Evolutionary conservation across 768 basidiomycete genomes (phyloP), one percentile per base, ranked within the genome.

Genomic region (Pleurotus djamor): DNA sequence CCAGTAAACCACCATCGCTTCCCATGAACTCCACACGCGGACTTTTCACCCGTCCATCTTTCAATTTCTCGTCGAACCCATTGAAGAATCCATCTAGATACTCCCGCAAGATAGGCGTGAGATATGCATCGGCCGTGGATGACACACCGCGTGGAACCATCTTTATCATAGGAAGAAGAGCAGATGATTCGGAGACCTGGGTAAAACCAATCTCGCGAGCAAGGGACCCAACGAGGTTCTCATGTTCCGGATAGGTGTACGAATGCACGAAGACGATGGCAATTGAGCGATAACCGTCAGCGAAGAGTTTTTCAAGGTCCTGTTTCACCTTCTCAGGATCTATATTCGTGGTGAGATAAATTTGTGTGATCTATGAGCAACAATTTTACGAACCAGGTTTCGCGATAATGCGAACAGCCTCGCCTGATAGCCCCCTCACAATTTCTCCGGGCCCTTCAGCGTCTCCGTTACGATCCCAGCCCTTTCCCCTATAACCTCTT

Each of bases 11-110:
- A 4, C 94, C 96, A 66, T 98, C 96, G 57, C 90, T 92, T 37
- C 89, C 90, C 96, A 98, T 98, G 68, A 98, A 98, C 68, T 96
- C 94, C 35, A 97, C 94, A 2, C 92, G 76, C 1, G 87, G 86
- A 59, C 84, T 86, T 43, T 74, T 74, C 59, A 85, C 58, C 12
- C 71, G 72, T 3, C 88, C 85, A 61, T 86, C 86, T 67, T 78
- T 79, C 61, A 94, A 76, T 65, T 87, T 85, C 44, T 77, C 79
- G 61, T 96, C 93, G 65, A 98, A 97, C 0, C 94, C 94, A 38
- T 76, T 72, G 72, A 95, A 96, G 78, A 98, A 98, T 0, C 94
- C 94, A 61, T 94, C 90, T 4, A 98, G 80, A 67, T 98, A 98
- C 10, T 86, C 81, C 8, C 79, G 72, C 28, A 97, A 73, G 61